Conservation (phyloP, 1,139 yeast genomes). For the Tardiomyces blankii region DNA sequence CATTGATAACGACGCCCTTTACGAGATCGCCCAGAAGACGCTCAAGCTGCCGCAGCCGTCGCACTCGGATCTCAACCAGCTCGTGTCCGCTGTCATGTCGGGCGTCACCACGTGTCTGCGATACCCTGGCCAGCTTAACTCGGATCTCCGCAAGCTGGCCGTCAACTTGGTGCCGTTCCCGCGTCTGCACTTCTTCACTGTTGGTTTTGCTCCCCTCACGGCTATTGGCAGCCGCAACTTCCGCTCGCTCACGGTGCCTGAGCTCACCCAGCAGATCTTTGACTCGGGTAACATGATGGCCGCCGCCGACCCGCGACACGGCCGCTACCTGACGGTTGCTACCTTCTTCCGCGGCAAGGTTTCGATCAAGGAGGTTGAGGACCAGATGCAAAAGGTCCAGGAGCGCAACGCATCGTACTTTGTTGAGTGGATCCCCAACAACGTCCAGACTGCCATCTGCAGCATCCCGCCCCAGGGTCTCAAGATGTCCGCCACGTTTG, state of each 20-base stretch:
- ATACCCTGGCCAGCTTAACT: constrained; percentile 89
- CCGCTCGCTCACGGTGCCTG: constrained; percentile 79
- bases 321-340: constrained; percentile 89
- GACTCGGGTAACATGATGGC: constrained; percentile 94
- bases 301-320: constrained; percentile 82
- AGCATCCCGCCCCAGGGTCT: constrained; percentile 79
- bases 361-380: constrained; percentile 86
- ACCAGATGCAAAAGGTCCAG: constrained; percentile 80
- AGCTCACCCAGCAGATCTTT: constrained; percentile 86
- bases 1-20: constrained; percentile 87
- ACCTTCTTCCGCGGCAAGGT: constrained; percentile 92
- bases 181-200: constrained; percentile 89
- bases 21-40: constrained; percentile 79
- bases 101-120: constrained; percentile 84
- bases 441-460: constrained; percentile 89
- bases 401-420: constrained; percentile 69
- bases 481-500: constrained; percentile 84
- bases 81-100: constrained; percentile 85
- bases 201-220: constrained; percentile 86
- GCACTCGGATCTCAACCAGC: constrained; percentile 64
- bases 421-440: constrained; percentile 96
- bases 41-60: constrained; percentile 71
- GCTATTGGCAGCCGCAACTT: constrained; percentile 63
- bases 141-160: constrained; percentile 83
- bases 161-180: constrained; percentile 93